A percentile compares a stretch with the other conserved stretches of the same genome.
Evolutionary conservation across 495 filamentous ascomycete genomes (phyloP).

Genomic region (Aspergillus leporis): DNA sequence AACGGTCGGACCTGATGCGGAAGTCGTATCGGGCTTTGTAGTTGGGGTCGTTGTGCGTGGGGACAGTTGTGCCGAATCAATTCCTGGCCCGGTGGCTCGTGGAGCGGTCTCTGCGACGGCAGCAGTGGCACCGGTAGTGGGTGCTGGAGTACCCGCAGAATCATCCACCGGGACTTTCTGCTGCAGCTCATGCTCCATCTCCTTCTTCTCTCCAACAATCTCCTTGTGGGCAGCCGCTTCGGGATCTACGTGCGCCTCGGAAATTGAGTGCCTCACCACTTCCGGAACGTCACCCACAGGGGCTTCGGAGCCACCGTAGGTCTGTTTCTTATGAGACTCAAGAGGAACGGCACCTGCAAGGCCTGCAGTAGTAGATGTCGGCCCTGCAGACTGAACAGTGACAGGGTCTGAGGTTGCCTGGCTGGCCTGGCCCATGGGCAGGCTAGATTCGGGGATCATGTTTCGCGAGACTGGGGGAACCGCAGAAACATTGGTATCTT

Average conservation of each 20-base stretch:
- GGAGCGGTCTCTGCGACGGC: conserved; percentile 46
- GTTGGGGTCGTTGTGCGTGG: conserved; percentile 42
- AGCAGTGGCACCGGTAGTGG: conserved; percentile 40
- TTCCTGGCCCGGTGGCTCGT: conserved; percentile 18
- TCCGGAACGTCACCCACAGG: conserved; percentile 62
- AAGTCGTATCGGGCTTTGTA: conserved; percentile 11
- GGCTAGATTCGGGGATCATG: conserved; percentile 83
- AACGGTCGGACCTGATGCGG: conserved; percentile 26
- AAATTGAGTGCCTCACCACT: conserved; percentile 71
- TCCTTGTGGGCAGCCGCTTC: conserved; percentile 70
- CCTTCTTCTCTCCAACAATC: conserved; percentile 76
- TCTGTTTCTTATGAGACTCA: conserved; percentile 57
- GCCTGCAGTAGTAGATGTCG: conserved; percentile 69
- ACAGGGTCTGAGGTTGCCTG: conserved; percentile 41
- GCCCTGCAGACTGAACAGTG: conserved; percentile 66
- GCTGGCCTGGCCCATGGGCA: conserved; percentile 57
- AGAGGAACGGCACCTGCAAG: conserved; percentile 71
- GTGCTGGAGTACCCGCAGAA: conserved; percentile 53
- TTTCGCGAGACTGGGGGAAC: conserved; percentile 63
- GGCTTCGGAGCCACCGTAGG: conserved; percentile 34
- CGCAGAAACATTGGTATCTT: conserved; percentile 42
- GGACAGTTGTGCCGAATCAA: conserved; percentile 43
- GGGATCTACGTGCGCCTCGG: conserved; percentile 60
- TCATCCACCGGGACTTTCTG: conserved; percentile 51
- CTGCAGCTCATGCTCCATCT: conserved; percentile 67